phyloP scores from a whole-genome alignment of 1,284 basidiomycete species.

The Puccinia triticina region DNA sequence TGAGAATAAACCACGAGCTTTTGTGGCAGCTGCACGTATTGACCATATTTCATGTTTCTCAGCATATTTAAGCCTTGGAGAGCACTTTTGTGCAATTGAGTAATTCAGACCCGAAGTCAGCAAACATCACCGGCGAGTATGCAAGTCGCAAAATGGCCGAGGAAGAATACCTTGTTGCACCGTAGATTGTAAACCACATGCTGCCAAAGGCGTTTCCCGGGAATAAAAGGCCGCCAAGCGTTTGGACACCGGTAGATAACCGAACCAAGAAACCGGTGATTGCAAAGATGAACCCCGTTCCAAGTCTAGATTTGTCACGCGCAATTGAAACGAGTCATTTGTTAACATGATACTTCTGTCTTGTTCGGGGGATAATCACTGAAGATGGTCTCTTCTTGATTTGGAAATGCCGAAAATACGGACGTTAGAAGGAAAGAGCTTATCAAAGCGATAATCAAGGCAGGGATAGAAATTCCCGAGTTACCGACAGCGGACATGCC shows the following conservation, averaged over 20 bases:
- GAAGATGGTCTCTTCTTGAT: too few species aligned
- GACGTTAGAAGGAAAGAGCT: conserved; percentile 22
- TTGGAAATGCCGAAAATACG: not conserved
- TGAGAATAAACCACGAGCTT: conserved; percentile 15
- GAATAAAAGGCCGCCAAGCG: conserved; percentile 26
- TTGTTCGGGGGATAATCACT: too few species aligned
- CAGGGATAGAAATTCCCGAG: conserved; percentile 14
- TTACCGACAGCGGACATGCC: conserved; percentile 1
- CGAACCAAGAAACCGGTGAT: conserved; percentile 21
- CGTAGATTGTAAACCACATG: conserved; percentile 31
- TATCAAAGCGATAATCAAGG: conserved; percentile 5
- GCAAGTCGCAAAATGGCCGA: too few species aligned
- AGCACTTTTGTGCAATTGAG: not conserved
- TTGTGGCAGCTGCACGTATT: conserved; percentile 21
- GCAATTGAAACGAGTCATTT: not conserved
- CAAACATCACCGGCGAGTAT: not conserved
- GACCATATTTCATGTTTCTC: conserved; percentile 28
- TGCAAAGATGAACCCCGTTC: conserved; percentile 2
- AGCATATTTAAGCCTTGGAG: conserved; percentile 10
- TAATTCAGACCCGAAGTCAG: not conserved
- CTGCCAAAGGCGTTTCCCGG: conserved; percentile 37
- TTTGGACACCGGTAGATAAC: conserved; percentile 12
- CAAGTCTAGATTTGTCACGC: not conserved
- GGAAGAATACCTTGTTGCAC: not conserved
- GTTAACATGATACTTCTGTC: not conserved